Conservation (phyloP, 495 filamentous ascomycete species). For the Daldinia grandis region DNA sequence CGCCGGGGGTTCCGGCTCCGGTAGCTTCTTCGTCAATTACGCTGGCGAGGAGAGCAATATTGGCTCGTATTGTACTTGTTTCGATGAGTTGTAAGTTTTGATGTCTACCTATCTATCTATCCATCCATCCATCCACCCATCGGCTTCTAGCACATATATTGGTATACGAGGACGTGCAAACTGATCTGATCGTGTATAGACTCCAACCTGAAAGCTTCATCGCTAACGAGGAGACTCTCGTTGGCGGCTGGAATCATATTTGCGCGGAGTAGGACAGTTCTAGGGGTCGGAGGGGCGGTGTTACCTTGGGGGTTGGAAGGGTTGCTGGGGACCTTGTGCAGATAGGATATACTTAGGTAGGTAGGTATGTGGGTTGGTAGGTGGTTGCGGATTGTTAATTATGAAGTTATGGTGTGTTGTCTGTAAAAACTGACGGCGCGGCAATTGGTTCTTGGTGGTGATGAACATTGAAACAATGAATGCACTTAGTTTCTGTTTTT, state of each 20-base stretch:
- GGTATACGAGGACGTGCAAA: not conserved
- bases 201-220: conserved; percentile 38
- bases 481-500: too few species aligned
- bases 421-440: not conserved
- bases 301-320: too few species aligned
- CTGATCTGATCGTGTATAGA: conserved; percentile 22
- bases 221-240: conserved; percentile 29
- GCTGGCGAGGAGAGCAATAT: conserved; percentile 1
- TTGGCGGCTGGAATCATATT: conserved; percentile 44
- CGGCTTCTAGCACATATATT: not conserved
- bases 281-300: not conserved
- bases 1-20: conserved; percentile 12
- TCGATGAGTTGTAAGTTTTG: conserved; percentile 41
- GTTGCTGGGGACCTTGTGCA: too few species aligned
- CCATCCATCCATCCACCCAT: too few species aligned
- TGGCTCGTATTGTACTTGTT: conserved; percentile 40
- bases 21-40: conserved; percentile 44
- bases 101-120: not conserved
- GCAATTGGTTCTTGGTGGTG: not conserved
- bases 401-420: not conserved
- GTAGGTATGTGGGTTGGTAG: not conserved
- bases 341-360: too few species aligned
- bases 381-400: not conserved
- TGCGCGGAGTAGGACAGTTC: conserved; percentile 14
- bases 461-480: not conserved